Base-by-base conservation (phyloP, 805 yeast genomes). In the Lipomyces starkeyi region DNA sequence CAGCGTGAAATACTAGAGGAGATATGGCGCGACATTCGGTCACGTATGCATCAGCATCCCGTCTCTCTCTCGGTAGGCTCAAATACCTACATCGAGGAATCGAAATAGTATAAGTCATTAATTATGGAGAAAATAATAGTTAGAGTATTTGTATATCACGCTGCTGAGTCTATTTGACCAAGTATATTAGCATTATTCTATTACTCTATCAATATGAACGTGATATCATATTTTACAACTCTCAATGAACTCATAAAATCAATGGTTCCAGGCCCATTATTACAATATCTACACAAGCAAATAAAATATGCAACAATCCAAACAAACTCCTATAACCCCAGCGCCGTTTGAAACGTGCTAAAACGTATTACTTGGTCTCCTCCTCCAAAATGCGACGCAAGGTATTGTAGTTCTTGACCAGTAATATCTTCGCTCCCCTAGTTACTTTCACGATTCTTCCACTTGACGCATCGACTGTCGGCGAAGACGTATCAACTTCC, bases 11-110 rank as follows among this genome's bases (percentile, higher is more conserved):
- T 57, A 32, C 40, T 69, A 20, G 72, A 69, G 59, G 49, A 56
- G n/a, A 62, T 69, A 22, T 69, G 72, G 72, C 63, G 63, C 29
- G 72, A 68, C 58, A 40, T 69, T 40, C 58, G 65, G 37, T 47
- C 47, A 4, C 59, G 71, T 61, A 37, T 69, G 62, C 64, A 61
- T 47, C 69, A 67, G 52, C 55, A 20, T 20, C 63, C 65, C 2
- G 60, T 56, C 25, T 57, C 49, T 57, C 35, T 57, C 11, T 53
- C 27, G 27, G 56, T 22, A 25, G 32, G 56, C 8, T 25, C 32
- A 27, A 27, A 53, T 53, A n/a, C 32, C 4, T 27, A 53, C 20
- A 8, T 25, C 32, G 32, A 53, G 8, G 32, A 22, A 27, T 53
- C 32, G 56, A 53, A 13, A 53, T 53, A 53, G 56, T 27, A 11